Percentiles rank a stretch among this genome's conserved stretches.
Conservation (phyloP, 805 yeast genomes). For the Torulaspora maleeae region DNA sequence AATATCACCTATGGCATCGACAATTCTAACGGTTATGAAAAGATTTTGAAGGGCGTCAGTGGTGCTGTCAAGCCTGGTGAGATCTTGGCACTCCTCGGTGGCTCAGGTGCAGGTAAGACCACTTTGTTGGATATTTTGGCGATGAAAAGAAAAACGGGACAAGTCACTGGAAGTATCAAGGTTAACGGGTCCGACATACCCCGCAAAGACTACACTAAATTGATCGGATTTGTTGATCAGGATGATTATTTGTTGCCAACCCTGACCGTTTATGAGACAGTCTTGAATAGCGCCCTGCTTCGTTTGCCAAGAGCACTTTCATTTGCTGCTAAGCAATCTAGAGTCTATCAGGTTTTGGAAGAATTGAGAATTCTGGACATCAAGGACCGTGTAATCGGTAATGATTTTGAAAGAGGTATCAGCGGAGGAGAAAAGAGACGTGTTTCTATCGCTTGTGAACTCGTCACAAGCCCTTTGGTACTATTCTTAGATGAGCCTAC, state of each 20-base stretch:
- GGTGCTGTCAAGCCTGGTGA: slow-evolving; percentile 85
- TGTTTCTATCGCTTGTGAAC: slow-evolving; percentile 89
- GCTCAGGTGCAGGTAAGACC: slow-evolving; percentile 98
- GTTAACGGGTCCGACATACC: slow-evolving; percentile 58
- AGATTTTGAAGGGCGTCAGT: slow-evolving; percentile 56
- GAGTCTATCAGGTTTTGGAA: slow-evolving; percentile 78
- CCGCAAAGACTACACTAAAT: slow-evolving; percentile 49
- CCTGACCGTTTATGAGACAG: slow-evolving; percentile 92
- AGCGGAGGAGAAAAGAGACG: slow-evolving; percentile 82
- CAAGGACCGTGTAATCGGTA: slow-evolving; percentile 82
- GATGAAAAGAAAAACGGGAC: slow-evolving; percentile 77
- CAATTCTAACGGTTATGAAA: slow-evolving; percentile 16
- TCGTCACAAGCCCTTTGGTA: slow-evolving; percentile 83
- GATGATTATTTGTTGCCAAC: slow-evolving; percentile 90
- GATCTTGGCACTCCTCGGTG: slow-evolving; percentile 95
- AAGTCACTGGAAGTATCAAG: slow-evolving; percentile 57
- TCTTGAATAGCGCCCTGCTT: slow-evolving; percentile 82
- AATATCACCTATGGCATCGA: slow-evolving; percentile 50
- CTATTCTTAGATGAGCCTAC: slow-evolving; percentile 89
- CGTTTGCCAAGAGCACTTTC: slow-evolving; percentile 81
- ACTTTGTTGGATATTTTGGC: slow-evolving; percentile 89
- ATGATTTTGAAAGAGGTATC: slow-evolving; percentile 83
- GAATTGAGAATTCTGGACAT: slow-evolving; percentile 82
- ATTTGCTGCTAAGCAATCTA: slow-evolving; percentile 61
- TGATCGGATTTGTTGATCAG: slow-evolving; percentile 94